Conservation (phyloP, 2,329 filamentous ascomycete genomes). For the Nakataea oryzae region DNA sequence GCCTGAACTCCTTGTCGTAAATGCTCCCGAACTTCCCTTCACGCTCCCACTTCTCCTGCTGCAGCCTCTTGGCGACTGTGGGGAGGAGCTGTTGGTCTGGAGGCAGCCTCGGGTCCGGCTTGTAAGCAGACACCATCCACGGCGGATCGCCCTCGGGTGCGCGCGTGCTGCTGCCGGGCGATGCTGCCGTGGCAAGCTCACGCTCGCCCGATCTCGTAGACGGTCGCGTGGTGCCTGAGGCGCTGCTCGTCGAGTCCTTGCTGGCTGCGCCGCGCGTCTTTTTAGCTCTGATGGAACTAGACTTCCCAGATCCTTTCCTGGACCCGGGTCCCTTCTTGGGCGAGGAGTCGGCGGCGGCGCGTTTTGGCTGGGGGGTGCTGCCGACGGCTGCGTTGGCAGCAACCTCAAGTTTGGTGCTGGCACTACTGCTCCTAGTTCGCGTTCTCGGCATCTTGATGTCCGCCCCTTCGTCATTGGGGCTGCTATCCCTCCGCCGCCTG, state of each 20-base stretch:
- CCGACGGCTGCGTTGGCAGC: constrained; percentile 13
- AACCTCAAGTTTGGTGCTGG: constrained; percentile 50
- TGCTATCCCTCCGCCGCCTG: constrained; percentile 48
- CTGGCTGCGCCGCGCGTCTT: constrained; percentile 51
- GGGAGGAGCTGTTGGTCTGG: constrained; percentile 93
- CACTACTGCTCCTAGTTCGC: constrained; percentile 61
- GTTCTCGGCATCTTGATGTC: constrained; percentile 48
- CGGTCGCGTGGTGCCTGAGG: constrained; percentile 43
- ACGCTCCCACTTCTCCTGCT: constrained; percentile 91
- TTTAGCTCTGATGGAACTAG: constrained; percentile 36
- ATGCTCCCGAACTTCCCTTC: constrained; percentile 77
- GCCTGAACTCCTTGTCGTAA: constrained; percentile 81
- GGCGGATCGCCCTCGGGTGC: constrained; percentile 84
- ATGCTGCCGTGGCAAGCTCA: constrained; percentile 27
- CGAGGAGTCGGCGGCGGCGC: constrained; percentile 36
- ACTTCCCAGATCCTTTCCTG: constrained; percentile 34
- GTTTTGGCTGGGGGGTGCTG: constrained; percentile 18
- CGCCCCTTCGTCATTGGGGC: constrained; percentile 37
- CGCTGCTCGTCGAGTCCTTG: constrained; percentile 32
- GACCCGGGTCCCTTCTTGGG: constrained; percentile 37
- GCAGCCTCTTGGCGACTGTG: constrained; percentile 80
- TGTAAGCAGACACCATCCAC: constrained; percentile 91
- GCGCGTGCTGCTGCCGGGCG: constrained; percentile 36
- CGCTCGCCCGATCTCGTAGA: constrained; percentile 52
- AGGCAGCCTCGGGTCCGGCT: constrained; percentile 85